These are phyloP conservation scores for Fragaria ananassa DNA, from an alignment of 306 rosid genomes.

Conservation along the genomic window DNA sequence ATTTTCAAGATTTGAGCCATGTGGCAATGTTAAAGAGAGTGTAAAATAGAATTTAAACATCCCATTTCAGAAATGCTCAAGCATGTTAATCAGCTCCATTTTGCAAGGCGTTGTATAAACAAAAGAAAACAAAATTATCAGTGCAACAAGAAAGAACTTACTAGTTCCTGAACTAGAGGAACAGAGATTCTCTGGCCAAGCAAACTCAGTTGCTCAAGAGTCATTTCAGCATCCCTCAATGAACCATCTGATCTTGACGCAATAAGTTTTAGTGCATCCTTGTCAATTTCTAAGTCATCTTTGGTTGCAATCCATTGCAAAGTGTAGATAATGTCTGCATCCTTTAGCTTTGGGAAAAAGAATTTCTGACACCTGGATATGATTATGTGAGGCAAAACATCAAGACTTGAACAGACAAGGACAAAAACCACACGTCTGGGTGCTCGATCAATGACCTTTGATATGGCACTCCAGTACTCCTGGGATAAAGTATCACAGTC, in stretches of 20 bases:
- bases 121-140: not conserved
- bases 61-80: not conserved
- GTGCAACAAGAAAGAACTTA: conserved; percentile 35
- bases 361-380: conserved; percentile 97
- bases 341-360: conserved; percentile 93
- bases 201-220: conserved; percentile 93
- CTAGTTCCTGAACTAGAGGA: conserved; percentile 94
- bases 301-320: conserved; percentile 76
- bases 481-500: conserved; percentile 80
- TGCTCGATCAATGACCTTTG: conserved; percentile 96
- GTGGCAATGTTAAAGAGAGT: not conserved
- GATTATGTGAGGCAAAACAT: conserved; percentile 93
- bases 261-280: conserved; percentile 91
- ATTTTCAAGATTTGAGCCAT: not conserved
- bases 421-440: conserved; percentile 95
- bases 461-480: conserved; percentile 91
- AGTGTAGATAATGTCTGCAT: conserved; percentile 73
- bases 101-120: not conserved
- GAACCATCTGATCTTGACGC: conserved; percentile 97
- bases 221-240: conserved; percentile 97
- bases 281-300: conserved; percentile 86
- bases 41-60: not conserved
- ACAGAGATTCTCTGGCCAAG: conserved; percentile 93
- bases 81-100: not conserved
- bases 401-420: conserved; percentile 94